These are phyloP conservation scores for Rubroboletus pulcherrimus DNA, from an alignment of 768 basidiomycete genomes.

Conservation along the genomic window DNA sequence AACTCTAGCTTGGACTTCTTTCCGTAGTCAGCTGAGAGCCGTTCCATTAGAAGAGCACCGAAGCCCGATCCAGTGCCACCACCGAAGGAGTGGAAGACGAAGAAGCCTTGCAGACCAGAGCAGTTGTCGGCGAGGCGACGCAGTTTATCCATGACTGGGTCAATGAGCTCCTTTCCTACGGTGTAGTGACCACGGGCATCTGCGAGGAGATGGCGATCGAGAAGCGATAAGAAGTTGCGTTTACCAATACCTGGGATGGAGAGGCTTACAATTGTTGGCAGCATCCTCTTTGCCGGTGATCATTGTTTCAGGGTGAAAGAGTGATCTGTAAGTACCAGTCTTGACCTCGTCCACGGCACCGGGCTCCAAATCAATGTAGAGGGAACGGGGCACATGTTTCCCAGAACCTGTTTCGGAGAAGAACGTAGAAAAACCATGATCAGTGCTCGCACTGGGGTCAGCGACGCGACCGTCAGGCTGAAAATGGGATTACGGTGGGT, in stretches of 20 bases:
- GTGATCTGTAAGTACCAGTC: constrained; percentile 83
- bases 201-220: constrained; percentile 30
- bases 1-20: constrained; percentile 99
- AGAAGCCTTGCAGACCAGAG: constrained; percentile 97
- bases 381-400: constrained; percentile 93
- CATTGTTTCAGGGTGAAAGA: constrained; percentile 98
- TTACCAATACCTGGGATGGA: neutral
- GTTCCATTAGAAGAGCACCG: constrained; percentile 94
- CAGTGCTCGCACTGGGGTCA: constrained; percentile 48
- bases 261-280: constrained; percentile 91
- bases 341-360: constrained; percentile 95
- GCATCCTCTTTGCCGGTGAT: constrained; percentile 98
- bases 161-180: constrained; percentile 97
- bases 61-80: constrained; percentile 99
- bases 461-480: constrained; percentile 90
- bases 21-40: constrained; percentile 96
- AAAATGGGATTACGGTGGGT: constrained; percentile 12
- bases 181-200: constrained; percentile 99
- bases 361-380: constrained; percentile 95
- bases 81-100: constrained; percentile 99
- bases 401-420: constrained; percentile 93
- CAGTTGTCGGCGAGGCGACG: constrained; percentile 98
- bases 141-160: constrained; percentile 94
- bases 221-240: constrained; percentile 8
- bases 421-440: constrained; percentile 95